Percentiles rank a stretch among this genome's conserved stretches.
Evolutionary conservation across 129 eudicot genomes (phyloP).

Genomic region (Centella asiatica): DNA sequence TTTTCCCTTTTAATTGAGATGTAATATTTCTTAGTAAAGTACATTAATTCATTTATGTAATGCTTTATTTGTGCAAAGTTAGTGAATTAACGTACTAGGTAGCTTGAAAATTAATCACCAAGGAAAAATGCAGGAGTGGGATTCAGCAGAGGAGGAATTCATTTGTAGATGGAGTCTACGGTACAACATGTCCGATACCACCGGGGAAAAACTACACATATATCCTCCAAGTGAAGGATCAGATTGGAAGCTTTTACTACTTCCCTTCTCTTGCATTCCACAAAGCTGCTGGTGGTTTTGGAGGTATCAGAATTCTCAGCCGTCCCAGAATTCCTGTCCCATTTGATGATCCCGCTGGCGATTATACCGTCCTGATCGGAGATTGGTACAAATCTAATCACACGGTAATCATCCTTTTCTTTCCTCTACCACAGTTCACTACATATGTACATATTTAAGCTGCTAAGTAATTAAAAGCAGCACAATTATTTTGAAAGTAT

Average conservation of each 20-base stretch:
- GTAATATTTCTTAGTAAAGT: too few relatives aligned
- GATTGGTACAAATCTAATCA: constrained; percentile 54
- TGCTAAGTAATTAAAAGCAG: too few relatives aligned
- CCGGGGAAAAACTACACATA: constrained; percentile 55
- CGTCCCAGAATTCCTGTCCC: constrained; percentile 52
- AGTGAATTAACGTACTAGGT: neutral
- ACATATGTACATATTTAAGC: too few relatives aligned
- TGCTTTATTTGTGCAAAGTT: neutral
- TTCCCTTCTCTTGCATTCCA: constrained; percentile 50
- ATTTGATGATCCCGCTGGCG: constrained; percentile 48
- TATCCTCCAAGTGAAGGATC: constrained; percentile 60
- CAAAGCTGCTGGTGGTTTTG: constrained; percentile 59
- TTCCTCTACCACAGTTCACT: too few relatives aligned
- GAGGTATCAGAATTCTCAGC: constrained; percentile 45
- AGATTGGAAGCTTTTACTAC: constrained; percentile 57
- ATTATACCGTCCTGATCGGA: constrained; percentile 45
- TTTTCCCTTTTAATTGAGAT: too few relatives aligned
- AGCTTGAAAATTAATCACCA: neutral
- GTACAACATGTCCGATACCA: constrained; percentile 61
- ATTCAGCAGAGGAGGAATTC: constrained; percentile 57
- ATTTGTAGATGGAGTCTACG: constrained; percentile 56
- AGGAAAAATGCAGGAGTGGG: constrained; percentile 34
- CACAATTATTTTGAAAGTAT: too few relatives aligned
- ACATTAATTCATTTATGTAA: too few relatives aligned
- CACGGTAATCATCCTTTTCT: constrained; percentile 23